phyloP scores from a whole-genome alignment of 2,329 filamentous ascomycete species.

The Colletotrichum graminicola region DNA sequence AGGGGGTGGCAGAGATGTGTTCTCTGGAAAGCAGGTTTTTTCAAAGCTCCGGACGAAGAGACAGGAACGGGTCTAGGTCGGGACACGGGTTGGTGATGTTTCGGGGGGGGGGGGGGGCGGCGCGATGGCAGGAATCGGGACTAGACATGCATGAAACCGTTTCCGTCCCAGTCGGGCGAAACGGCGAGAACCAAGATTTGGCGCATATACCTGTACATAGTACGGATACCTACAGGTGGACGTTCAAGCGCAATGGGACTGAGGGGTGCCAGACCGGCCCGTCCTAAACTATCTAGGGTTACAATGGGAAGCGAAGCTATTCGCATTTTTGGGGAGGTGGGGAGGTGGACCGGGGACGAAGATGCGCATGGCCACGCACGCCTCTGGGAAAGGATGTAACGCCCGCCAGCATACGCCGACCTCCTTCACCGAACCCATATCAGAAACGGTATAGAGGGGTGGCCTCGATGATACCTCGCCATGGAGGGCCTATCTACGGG shows the following conservation, averaged over 20 bases:
- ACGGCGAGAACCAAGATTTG: constrained; percentile 10
- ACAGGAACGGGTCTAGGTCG: constrained; percentile 11
- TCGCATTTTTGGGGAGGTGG: constrained; percentile 22
- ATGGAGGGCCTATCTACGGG: constrained; percentile 7
- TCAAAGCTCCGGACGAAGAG: constrained; percentile 4
- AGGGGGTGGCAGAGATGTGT: neutral
- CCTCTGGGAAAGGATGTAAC: constrained; percentile 25
- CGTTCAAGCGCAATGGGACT: neutral
- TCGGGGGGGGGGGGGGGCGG: constrained; percentile 12
- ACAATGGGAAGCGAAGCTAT: constrained; percentile 33
- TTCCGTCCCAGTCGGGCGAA: constrained; percentile 5
- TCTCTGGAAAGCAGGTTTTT: constrained; percentile 26
- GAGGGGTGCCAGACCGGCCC: neutral
- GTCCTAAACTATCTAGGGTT: neutral
- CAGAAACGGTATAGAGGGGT: neutral
- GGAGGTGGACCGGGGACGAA: no score
- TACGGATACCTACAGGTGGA: no score
- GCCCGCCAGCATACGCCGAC: constrained; percentile 1
- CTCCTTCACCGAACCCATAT: constrained; percentile 36
- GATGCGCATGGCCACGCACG: neutral
- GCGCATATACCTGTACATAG: no score
- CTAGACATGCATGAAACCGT: neutral
- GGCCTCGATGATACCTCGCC: constrained; percentile 22
- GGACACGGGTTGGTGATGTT: constrained; percentile 19
- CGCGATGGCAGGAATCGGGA: constrained; percentile 2